A percentile compares a stretch with the other conserved stretches of the same genome.
Conservation (phyloP, 2,329 filamentous ascomycete genomes). For the Seiridium unicorne region DNA sequence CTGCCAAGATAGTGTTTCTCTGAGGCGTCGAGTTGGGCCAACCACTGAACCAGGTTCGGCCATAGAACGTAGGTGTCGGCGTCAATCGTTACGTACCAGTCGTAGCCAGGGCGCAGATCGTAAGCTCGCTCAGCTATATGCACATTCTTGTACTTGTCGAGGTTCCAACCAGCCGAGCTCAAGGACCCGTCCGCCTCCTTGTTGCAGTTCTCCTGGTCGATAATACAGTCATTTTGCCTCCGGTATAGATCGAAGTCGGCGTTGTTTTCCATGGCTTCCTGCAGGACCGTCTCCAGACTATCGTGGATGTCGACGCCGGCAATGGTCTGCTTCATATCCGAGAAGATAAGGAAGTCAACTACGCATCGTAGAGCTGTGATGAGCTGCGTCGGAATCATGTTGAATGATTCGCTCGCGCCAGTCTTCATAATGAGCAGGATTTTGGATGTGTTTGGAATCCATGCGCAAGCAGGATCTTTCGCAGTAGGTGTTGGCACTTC, state of each 20-base stretch:
- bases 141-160: constrained; percentile 64
- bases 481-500: neutral
- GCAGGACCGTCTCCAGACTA: constrained; percentile 42
- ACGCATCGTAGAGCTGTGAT: constrained; percentile 53
- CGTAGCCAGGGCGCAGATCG: constrained; percentile 44
- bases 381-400: constrained; percentile 54
- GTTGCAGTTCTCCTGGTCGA: constrained; percentile 44
- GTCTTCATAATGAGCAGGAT: constrained; percentile 58
- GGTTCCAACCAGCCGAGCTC: constrained; percentile 42
- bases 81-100: constrained; percentile 62
- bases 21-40: constrained; percentile 39
- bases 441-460: neutral
- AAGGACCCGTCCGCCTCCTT: constrained; percentile 22
- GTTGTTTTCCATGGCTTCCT: constrained; percentile 40
- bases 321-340: constrained; percentile 50
- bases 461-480: neutral
- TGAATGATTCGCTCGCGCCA: constrained; percentile 53
- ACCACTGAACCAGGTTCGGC: constrained; percentile 49
- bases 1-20: constrained; percentile 51
- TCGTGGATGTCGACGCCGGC: constrained; percentile 44
- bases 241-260: constrained; percentile 50
- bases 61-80: constrained; percentile 58
- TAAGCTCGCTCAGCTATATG: constrained; percentile 58
- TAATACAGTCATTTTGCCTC: constrained; percentile 41
- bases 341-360: constrained; percentile 56